Conservation (phyloP, 495 filamentous ascomycete species). For the Durotheca rogersii region DNA sequence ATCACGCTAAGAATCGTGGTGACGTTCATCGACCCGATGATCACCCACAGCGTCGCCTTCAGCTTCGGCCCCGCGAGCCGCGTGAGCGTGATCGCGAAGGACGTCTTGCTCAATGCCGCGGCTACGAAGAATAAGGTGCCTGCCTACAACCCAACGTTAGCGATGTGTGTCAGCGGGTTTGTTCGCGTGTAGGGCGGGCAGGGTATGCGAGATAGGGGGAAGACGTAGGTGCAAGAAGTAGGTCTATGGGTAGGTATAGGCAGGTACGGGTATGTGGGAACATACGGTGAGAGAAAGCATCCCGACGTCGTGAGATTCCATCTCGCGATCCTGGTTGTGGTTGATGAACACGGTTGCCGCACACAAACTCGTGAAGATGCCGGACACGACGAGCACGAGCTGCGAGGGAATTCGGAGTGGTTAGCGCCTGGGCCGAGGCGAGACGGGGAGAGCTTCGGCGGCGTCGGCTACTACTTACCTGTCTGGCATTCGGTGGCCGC, state of each 20-base stretch:
- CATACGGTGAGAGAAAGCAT: conserved; percentile 4
- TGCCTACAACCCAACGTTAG: too few relatives aligned
- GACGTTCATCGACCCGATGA: conserved; percentile 39
- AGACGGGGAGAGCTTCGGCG: too few relatives aligned
- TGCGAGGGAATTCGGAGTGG: too few relatives aligned
- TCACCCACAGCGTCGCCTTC: conserved; percentile 13
- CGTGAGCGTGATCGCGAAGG: conserved; percentile 37
- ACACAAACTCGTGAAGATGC: not conserved
- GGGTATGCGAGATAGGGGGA: not conserved
- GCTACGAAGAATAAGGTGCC: conserved; percentile 27
- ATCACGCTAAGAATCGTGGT: conserved; percentile 37
- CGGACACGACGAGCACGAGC: conserved; percentile 7
- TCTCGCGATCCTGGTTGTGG: conserved; percentile 6
- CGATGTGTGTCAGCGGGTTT: not conserved
- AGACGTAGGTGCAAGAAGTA: not conserved
- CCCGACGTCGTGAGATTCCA: conserved; percentile 16
- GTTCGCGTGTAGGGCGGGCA: not conserved
- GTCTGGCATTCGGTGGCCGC: too few relatives aligned
- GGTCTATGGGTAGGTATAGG: not conserved
- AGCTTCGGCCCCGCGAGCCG: conserved; percentile 26
- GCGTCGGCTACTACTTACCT: too few relatives aligned
- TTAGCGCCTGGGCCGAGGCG: too few relatives aligned
- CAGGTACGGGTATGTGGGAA: too few relatives aligned
- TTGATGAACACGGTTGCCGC: conserved; percentile 7
- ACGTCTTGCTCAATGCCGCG: conserved; percentile 42